These are phyloP conservation scores for Dactylonectria macrodidyma DNA, from an alignment of 2,329 filamentous ascomycete species.

Conservation along the genomic window DNA sequence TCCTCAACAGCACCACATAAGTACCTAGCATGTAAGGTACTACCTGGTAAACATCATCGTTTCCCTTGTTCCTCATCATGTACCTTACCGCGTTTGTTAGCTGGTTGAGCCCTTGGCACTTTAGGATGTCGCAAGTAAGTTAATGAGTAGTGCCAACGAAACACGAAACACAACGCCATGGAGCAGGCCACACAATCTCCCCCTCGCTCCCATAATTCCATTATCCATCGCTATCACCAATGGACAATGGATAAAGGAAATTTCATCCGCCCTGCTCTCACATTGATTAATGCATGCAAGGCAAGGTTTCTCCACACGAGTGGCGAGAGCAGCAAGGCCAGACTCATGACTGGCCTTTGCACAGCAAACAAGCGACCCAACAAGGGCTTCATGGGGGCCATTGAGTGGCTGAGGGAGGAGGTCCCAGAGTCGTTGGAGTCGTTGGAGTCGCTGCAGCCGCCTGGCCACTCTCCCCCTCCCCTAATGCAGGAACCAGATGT, in stretches of 20 bases:
- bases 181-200: conserved; percentile 19
- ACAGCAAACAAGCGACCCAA: conserved; percentile 18
- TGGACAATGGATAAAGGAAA: conserved; percentile 20
- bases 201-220: not conserved
- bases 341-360: conserved; percentile 29
- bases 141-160: conserved; percentile 15
- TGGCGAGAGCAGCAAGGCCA: not conserved
- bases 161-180: conserved; percentile 12
- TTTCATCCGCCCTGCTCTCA: conserved; percentile 17
- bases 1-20: not conserved
- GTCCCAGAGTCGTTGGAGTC: not conserved
- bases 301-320: conserved; percentile 30
- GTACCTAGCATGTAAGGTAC: not conserved
- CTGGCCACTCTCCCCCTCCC: conserved; percentile 27
- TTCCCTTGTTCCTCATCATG: not conserved
- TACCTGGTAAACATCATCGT: no score
- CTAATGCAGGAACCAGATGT: conserved; percentile 49
- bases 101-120: conserved; percentile 19
- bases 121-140: conserved; percentile 28
- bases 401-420: not conserved
- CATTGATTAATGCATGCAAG: conserved; percentile 28
- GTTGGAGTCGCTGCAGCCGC: conserved; percentile 27
- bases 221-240: conserved; percentile 7
- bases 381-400: not conserved
- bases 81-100: conserved; percentile 20